A percentile compares a stretch with the other conserved stretches of the same genome.
phyloP scores from a whole-genome alignment of 768 basidiomycete genomes.

The Serendipita sp. region DNA sequence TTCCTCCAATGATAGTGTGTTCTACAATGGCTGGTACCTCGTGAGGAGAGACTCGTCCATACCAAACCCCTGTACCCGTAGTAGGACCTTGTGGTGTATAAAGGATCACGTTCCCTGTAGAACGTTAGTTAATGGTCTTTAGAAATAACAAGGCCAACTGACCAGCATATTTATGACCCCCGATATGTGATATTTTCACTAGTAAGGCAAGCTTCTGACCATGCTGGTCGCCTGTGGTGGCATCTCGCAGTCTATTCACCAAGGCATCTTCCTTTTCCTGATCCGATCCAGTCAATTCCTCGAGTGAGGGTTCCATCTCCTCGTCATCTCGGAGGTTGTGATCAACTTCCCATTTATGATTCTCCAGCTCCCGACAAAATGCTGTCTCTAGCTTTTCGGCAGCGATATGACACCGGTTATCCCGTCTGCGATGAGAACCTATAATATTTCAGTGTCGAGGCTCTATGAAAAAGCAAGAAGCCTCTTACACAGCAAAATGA shows the following conservation, averaged over 20 bases:
- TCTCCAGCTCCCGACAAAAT: constrained; percentile 45
- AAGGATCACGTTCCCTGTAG: constrained; percentile 20
- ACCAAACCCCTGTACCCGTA: constrained; percentile 57
- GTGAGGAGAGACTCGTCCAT: constrained; percentile 83
- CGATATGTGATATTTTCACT: constrained; percentile 75
- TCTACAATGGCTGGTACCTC: constrained; percentile 75
- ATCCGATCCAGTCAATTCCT: constrained; percentile 36
- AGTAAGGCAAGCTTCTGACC: constrained; percentile 59
- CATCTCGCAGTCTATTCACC: constrained; percentile 29
- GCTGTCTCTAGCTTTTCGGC: constrained; percentile 73
- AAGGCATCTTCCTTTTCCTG: constrained; percentile 44
- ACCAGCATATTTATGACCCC: constrained; percentile 86
- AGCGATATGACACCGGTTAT: constrained; percentile 80
- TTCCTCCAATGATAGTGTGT: constrained; percentile 74
- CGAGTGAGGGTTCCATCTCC: constrained; percentile 37
- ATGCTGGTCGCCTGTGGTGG: constrained; percentile 28
- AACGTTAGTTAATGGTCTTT: constrained; percentile 28
- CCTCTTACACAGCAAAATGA: constrained; percentile 75
- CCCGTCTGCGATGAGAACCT: constrained; percentile 90
- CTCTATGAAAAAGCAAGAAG: not conserved
- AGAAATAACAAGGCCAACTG: constrained; percentile 22
- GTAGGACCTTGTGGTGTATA: constrained; percentile 57
- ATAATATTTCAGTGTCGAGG: not conserved
- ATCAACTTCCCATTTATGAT: constrained; percentile 58
- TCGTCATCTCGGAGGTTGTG: constrained; percentile 52